Conservation (phyloP, 2,329 filamentous ascomycete species). For the Niveomyces coronatus region DNA sequence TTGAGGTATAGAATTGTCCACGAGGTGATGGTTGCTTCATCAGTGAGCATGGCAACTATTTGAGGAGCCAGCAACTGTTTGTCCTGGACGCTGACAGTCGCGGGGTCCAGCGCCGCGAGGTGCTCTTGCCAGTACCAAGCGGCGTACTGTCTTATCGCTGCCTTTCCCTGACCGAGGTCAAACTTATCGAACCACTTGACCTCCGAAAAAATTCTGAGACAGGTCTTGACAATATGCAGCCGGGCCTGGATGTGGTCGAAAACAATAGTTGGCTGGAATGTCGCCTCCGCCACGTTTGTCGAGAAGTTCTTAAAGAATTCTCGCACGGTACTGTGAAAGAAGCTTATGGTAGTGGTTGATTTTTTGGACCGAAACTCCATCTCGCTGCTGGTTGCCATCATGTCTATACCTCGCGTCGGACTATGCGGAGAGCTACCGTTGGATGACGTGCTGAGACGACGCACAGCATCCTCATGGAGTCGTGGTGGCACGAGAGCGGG, state of each 20-base stretch:
- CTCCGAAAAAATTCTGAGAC: constrained; percentile 30
- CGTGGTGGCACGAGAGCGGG: constrained; percentile 4
- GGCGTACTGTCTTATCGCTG: constrained; percentile 28
- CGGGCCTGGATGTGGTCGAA: constrained; percentile 25
- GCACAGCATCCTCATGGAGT: constrained; percentile 1
- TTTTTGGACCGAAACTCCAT: constrained; percentile 33
- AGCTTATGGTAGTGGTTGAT: constrained; percentile 27
- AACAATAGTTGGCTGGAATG: constrained; percentile 18
- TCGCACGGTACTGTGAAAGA: constrained; percentile 30
- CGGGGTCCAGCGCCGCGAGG: constrained; percentile 23
- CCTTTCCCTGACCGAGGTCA: constrained; percentile 18
- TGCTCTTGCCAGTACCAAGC: constrained; percentile 38
- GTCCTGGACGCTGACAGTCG: constrained; percentile 16
- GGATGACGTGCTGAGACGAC: constrained; percentile 6
- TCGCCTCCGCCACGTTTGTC: constrained; percentile 11
- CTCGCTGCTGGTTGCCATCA: constrained; percentile 21
- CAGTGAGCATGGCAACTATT: constrained; percentile 28
- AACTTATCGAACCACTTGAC: constrained; percentile 19
- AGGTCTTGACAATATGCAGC: constrained; percentile 27
- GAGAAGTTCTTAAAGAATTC: constrained; percentile 28
- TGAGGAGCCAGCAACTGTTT: constrained; percentile 24
- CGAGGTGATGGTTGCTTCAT: constrained; percentile 25
- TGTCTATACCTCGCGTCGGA: constrained; percentile 18
- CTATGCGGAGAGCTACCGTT: constrained; percentile 18
- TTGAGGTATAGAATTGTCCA: constrained; percentile 31